Conservation (phyloP, 2,329 filamentous ascomycete species). For the Fusarium heterosporum region DNA sequence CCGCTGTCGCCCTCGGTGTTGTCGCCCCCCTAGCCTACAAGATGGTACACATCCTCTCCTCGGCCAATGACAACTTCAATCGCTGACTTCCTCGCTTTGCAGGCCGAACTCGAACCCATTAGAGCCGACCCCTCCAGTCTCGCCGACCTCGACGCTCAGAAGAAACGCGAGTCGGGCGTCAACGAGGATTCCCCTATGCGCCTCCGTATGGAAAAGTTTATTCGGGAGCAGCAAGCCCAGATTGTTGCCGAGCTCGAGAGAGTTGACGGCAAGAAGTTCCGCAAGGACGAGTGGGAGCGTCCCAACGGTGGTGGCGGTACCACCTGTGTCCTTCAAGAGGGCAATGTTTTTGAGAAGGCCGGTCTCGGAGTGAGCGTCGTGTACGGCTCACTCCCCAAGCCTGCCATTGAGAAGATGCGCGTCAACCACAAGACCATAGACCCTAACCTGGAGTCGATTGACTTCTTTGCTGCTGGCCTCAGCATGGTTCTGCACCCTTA, state of each 20-base stretch:
- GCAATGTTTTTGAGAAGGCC: conserved; percentile 97
- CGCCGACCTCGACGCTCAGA: conserved; percentile 84
- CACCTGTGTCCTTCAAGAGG: conserved; percentile 94
- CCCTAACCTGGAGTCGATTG: conserved; percentile 80
- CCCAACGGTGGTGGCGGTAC: conserved; percentile 92
- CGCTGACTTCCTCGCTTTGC: conserved; percentile 25
- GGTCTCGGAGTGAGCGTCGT: conserved; percentile 96
- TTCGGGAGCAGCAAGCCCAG: conserved; percentile 89
- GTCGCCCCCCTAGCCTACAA: conserved; percentile 67
- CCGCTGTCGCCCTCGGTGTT: conserved; percentile 61
- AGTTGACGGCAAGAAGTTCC: conserved; percentile 86
- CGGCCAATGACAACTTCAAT: conserved; percentile 12
- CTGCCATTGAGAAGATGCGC: conserved; percentile 92
- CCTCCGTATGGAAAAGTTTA: conserved; percentile 95
- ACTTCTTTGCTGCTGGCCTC: conserved; percentile 95
- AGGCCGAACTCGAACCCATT: conserved; percentile 58
- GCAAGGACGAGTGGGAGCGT: conserved; percentile 86
- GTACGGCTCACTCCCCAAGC: conserved; percentile 87
- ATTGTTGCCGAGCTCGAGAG: conserved; percentile 87
- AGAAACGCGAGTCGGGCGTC: conserved; percentile 77
- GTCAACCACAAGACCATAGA: conserved; percentile 93
- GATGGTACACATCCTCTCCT: conserved; percentile 59
- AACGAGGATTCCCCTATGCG: conserved; percentile 90
- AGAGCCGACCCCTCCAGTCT: conserved; percentile 75
- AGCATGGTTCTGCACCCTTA: conserved; percentile 92